Base-by-base conservation (phyloP, 164 flowering plant species). In the Echeveria elegans region DNA sequence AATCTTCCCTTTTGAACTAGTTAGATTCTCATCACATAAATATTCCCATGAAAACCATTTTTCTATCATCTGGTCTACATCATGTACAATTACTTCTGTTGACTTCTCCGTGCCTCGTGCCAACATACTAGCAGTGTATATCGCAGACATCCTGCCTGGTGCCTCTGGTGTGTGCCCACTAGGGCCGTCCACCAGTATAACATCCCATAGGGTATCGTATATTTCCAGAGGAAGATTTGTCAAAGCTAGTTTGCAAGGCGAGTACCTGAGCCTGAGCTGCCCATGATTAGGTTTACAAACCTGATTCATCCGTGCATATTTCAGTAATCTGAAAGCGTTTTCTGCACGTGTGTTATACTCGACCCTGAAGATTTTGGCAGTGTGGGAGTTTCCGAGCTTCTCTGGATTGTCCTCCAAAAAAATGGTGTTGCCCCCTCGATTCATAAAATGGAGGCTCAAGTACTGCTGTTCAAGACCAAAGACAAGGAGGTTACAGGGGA, bases 21-120 rank as follows among this genome's bases (percentile, higher is more conserved):
- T 85, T 74, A 89, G 69, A 73, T 94, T 91, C 75, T 88, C 88
- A 12, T 89, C 86, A 64, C 97, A 88, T 26, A 91, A 70, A 65
- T 83, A 94, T 78, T 91, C 97, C 92, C 96, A 79, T 0, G 97
- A 87, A 72, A 82, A 91, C 99, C 99, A 94, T 74, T 76, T 91
- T 78, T 94, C 97, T 29, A 92, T 77, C 45, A 71, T 88, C 43
- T 92, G 77, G 74, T 94, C 79, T 6, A 82, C 82, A 71, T 91
- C 93, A 72, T 91, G 97, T 18, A 89, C 88, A 34, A 89, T n/a
- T 30, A 94, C 92, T 69, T 85, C 75, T 0, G 86, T 80, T 14
- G 52, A 59, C 4, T 53, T 53, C 16, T 84, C 82, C 66, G 88
- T 86, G 26, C 65, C 68, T 74, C 95, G 86, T 60, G 97, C 96